Evolutionary conservation across 768 basidiomycete species (phyloP).

Genomic region (Phanerochaete carnosa): DNA sequence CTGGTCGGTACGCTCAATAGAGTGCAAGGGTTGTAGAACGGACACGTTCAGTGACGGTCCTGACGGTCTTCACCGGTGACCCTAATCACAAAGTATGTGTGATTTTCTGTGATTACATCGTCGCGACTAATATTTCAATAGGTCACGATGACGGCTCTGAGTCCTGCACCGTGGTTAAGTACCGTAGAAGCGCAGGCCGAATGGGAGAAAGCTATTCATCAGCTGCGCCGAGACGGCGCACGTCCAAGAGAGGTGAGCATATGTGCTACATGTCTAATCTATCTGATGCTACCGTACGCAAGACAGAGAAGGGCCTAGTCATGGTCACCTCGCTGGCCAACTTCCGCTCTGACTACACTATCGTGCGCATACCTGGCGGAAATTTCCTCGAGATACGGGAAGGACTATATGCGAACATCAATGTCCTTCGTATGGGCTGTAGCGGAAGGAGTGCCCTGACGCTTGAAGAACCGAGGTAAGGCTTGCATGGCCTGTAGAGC

Average conservation of each 20-base stretch:
- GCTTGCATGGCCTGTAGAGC: constrained; percentile 3
- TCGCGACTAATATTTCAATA: constrained; percentile 19
- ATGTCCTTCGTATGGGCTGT: constrained; percentile 80
- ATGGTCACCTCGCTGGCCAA: constrained; percentile 84
- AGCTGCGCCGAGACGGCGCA: constrained; percentile 67
- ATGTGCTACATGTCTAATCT: not conserved
- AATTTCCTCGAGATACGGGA: constrained; percentile 61
- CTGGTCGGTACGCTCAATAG: not conserved
- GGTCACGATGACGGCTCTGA: constrained; percentile 60
- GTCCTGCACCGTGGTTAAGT: constrained; percentile 39
- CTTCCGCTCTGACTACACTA: constrained; percentile 85
- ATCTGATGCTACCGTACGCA: not conserved
- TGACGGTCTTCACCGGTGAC: constrained; percentile 79
- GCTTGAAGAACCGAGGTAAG: constrained; percentile 70
- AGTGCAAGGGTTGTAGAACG: constrained; percentile 62
- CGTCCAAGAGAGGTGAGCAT: constrained; percentile 60
- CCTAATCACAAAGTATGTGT: constrained; percentile 54
- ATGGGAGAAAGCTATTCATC: constrained; percentile 59
- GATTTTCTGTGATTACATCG: not conserved
- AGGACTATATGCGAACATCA: constrained; percentile 77
- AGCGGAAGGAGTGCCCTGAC: constrained; percentile 76
- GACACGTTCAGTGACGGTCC: constrained; percentile 51
- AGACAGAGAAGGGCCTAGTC: constrained; percentile 66
- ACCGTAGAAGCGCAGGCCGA: constrained; percentile 45
- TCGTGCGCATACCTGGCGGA: constrained; percentile 74